phyloP scores from a whole-genome alignment of 2,329 filamentous ascomycete species.

The Ophiostoma ips region DNA sequence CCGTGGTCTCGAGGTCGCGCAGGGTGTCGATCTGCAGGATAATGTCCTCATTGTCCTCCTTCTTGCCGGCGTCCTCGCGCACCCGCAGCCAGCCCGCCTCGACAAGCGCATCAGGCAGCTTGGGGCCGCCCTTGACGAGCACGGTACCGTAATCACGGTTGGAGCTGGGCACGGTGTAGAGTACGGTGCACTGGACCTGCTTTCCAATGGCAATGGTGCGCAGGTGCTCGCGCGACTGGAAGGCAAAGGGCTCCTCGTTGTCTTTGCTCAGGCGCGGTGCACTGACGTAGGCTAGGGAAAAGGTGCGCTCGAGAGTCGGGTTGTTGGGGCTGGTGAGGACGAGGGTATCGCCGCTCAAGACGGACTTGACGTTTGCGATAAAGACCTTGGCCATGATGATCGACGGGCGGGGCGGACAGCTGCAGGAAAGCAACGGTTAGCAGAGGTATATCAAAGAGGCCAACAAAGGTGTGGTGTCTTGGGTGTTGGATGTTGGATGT shows the following conservation, averaged over 20 bases:
- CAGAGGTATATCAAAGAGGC: neutral
- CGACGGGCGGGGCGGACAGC: neutral
- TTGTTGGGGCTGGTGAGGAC: conserved; percentile 72
- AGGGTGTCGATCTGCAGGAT: conserved; percentile 62
- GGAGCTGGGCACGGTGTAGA: conserved; percentile 76
- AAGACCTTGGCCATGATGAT: conserved; percentile 40
- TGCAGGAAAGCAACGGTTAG: neutral
- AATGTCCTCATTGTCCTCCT: conserved; percentile 72
- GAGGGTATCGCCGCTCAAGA: conserved; percentile 85
- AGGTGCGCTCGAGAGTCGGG: conserved; percentile 65
- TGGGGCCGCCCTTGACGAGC: conserved; percentile 58
- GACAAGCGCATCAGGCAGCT: conserved; percentile 69
- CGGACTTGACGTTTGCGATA: conserved; percentile 75
- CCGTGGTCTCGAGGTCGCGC: conserved; percentile 61
- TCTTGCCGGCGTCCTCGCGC: conserved; percentile 82
- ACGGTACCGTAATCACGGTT: conserved; percentile 81
- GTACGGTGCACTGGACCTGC: conserved; percentile 66
- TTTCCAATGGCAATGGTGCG: conserved; percentile 77
- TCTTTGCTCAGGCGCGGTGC: conserved; percentile 78
- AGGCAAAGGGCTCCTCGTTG: conserved; percentile 83
- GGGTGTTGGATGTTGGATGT: neutral
- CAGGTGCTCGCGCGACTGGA: conserved; percentile 87
- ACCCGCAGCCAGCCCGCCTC: conserved; percentile 87
- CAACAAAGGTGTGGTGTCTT: neutral
- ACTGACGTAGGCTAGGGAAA: conserved; percentile 85